Evolutionary conservation across 1,139 yeast species (phyloP).

Genomic region (Kodamaea plutei): DNA sequence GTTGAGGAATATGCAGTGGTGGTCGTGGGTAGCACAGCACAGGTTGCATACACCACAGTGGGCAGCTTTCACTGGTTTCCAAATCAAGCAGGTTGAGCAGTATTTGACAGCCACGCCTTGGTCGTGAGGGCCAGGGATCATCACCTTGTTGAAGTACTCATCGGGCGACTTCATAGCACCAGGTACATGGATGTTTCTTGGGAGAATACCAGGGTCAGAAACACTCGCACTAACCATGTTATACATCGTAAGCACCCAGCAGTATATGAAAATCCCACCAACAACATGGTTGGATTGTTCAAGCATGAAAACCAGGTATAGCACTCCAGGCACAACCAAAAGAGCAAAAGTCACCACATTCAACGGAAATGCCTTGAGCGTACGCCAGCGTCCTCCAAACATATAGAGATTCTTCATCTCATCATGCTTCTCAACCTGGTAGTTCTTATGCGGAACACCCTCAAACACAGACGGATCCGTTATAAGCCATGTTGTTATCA

Average conservation of each 20-base stretch:
- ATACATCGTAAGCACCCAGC: conserved; percentile 46
- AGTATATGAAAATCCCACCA: conserved; percentile 55
- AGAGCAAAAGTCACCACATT: conserved; percentile 23
- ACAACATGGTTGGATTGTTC: conserved; percentile 53
- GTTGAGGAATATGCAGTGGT: conserved; percentile 37
- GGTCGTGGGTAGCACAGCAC: conserved; percentile 43
- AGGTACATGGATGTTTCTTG: conserved; percentile 59
- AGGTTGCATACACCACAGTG: conserved; percentile 43
- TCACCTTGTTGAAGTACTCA: conserved; percentile 57
- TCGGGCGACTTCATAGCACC: conserved; percentile 40
- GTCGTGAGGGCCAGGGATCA: conserved; percentile 45
- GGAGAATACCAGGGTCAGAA: conserved; percentile 71
- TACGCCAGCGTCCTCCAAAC: conserved; percentile 61
- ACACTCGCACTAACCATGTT: conserved; percentile 54
- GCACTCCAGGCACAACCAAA: conserved; percentile 45
- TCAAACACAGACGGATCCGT: conserved; percentile 34
- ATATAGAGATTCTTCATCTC: conserved; percentile 42
- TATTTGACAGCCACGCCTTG: conserved; percentile 42
- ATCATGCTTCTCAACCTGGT: conserved; percentile 32
- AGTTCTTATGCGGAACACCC: conserved; percentile 18
- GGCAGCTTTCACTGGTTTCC: conserved; percentile 44
- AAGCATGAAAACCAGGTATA: conserved; percentile 32
- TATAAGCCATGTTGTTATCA: conserved; percentile 42
- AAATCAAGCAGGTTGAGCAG: conserved; percentile 45
- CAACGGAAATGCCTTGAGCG: conserved; percentile 26